These are phyloP conservation scores for Fusarium oligoseptatum DNA, from an alignment of 2,329 filamentous ascomycete species.

Conservation along the genomic window DNA sequence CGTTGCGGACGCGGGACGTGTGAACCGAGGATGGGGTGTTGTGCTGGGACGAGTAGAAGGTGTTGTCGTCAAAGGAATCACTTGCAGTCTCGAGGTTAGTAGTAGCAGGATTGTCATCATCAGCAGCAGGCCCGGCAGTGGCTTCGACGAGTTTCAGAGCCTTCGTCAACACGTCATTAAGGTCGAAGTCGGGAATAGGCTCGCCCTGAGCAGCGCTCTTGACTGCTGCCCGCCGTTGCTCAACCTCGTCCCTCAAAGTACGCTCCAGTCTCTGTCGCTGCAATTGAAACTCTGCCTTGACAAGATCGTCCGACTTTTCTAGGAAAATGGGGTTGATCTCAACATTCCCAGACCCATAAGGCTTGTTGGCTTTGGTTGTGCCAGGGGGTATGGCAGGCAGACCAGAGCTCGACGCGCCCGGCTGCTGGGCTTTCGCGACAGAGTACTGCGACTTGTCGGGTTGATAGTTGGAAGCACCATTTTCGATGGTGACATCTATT, in stretches of 20 bases:
- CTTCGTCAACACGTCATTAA: constrained; percentile 79
- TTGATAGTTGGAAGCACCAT: constrained; percentile 24
- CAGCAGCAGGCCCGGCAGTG: constrained; percentile 70
- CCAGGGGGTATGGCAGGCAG: constrained; percentile 16
- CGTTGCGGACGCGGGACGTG: constrained; percentile 63
- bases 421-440: constrained; percentile 53
- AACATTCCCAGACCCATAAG: constrained; percentile 65
- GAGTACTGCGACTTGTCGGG: constrained; percentile 52
- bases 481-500: constrained; percentile 40
- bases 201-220: constrained; percentile 61
- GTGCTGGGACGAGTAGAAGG: constrained; percentile 95
- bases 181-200: constrained; percentile 74
- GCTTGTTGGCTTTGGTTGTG: constrained; percentile 51
- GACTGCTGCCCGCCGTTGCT: constrained; percentile 66
- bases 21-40: constrained; percentile 75
- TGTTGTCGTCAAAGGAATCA: constrained; percentile 93
- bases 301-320: constrained; percentile 86
- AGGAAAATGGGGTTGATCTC: constrained; percentile 87
- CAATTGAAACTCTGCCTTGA: constrained; percentile 84
- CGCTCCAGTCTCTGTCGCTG: constrained; percentile 87
- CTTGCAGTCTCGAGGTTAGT: constrained; percentile 73
- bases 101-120: constrained; percentile 64
- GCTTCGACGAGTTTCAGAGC: constrained; percentile 80
- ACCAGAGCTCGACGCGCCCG: constrained; percentile 15
- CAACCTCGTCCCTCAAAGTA: constrained; percentile 80